Percentiles rank a stretch among this genome's conserved stretches.
Conservation (phyloP, 2,329 filamentous ascomycete species). For the Talaromyces albobiverticillius region DNA sequence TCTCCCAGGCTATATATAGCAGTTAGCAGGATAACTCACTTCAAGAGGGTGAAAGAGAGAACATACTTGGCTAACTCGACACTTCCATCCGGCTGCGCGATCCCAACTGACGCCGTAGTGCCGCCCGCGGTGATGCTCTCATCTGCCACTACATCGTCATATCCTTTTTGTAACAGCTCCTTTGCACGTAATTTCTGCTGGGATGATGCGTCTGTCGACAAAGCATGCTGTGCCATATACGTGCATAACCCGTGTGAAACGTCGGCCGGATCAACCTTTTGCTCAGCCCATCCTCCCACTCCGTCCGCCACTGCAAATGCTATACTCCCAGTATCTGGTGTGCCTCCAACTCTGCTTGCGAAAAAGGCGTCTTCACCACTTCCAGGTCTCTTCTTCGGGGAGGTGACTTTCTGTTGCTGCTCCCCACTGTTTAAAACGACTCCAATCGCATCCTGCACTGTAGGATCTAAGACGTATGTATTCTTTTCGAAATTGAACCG, state of each 20-base stretch:
- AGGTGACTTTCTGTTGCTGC: conserved; percentile 35
- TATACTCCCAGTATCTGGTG: conserved; percentile 50
- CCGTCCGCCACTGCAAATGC: conserved; percentile 91
- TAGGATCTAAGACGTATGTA: conserved; percentile 68
- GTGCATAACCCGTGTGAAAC: conserved; percentile 93
- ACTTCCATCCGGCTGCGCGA: conserved; percentile 68
- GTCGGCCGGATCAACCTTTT: conserved; percentile 87
- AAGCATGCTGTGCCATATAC: conserved; percentile 79
- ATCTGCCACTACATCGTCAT: conserved; percentile 76
- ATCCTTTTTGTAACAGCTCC: conserved; percentile 75
- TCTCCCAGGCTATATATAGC: conserved; percentile 66
- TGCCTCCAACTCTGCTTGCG: conserved; percentile 71
- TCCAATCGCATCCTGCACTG: conserved; percentile 33
- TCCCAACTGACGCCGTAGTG: conserved; percentile 85
- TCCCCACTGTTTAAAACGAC: conserved; percentile 27
- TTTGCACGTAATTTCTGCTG: conserved; percentile 54
- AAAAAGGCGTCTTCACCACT: conserved; percentile 98
- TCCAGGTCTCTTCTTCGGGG: conserved; percentile 63
- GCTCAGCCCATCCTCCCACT: conserved; percentile 92
- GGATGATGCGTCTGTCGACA: conserved; percentile 47
- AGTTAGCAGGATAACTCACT: neutral
- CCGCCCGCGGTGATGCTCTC: conserved; percentile 73
- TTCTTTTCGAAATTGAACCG: conserved; percentile 66
- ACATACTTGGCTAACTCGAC: conserved; percentile 79
- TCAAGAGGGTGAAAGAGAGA: neutral